Conservation (phyloP, 192 early-diverging fungal genomes). For the Gaertneriomyces semiglobifer region DNA sequence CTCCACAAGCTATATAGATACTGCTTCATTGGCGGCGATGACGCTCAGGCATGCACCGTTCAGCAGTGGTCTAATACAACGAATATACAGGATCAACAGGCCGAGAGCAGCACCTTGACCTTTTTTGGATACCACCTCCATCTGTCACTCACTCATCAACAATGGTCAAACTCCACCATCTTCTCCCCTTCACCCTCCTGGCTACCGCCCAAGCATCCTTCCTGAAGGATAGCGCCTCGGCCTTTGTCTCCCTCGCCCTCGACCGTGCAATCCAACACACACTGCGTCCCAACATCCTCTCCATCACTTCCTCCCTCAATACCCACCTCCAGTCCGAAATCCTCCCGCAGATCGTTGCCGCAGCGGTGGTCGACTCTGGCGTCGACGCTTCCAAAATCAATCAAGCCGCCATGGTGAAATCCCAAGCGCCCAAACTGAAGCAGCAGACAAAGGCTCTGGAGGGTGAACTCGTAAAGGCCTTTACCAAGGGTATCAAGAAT, state of each 20-base stretch:
- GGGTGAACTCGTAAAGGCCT: neutral
- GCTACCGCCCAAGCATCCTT: too few relatives aligned
- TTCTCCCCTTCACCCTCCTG: too few relatives aligned
- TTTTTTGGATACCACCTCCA: too few relatives aligned
- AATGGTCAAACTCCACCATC: too few relatives aligned
- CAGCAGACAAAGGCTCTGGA: neutral
- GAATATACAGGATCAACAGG: too few relatives aligned
- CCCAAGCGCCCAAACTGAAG: slow-evolving; percentile 1
- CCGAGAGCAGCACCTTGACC: too few relatives aligned
- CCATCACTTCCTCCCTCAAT: neutral
- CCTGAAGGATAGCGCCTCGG: neutral
- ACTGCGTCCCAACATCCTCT: slow-evolving; percentile 3
- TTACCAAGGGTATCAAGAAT: neutral
- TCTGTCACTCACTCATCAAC: too few relatives aligned
- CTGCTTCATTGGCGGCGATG: too few relatives aligned
- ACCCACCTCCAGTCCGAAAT: neutral
- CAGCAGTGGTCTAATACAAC: too few relatives aligned
- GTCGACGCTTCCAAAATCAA: slow-evolving; percentile 3
- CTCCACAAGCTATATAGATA: too few relatives aligned
- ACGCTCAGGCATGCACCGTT: too few relatives aligned
- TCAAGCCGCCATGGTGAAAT: neutral
- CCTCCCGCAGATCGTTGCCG: slow-evolving; percentile 4
- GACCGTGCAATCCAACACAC: neutral
- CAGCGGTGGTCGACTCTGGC: slow-evolving; percentile 3
- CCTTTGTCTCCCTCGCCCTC: slow-evolving; percentile 1